Base-by-base conservation (phyloP, 1,284 basidiomycete genomes). In the Malassezia sympodialis region DNA sequence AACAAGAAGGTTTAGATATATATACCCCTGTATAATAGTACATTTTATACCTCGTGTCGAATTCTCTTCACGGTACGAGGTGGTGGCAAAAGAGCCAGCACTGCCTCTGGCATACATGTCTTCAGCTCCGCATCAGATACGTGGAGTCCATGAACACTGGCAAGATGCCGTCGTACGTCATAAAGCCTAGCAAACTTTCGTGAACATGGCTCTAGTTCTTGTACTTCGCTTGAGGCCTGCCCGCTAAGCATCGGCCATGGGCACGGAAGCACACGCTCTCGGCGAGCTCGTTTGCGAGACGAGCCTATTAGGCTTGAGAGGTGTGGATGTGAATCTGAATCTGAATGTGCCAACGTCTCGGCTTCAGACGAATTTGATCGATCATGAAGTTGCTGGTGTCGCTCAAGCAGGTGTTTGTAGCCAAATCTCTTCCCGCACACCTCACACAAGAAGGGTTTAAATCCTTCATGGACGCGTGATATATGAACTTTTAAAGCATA, bases 111-210 rank as follows among this genome's bases (percentile, higher is more conserved):
- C 23, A 45, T 32, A 17, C 23, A 19, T 10, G n/a, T 44, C 32
- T 15, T 12, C n/a, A 57, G 40, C 27, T 57, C 55, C 3, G 39
- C 44, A 19, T 57, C 55, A 12, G 21, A 17, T 7, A 57, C 30
- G 5, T 17, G 12, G 4, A 52, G 21, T 3, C 44, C 49, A 48
- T 57, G 55, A 4, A 37, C 50, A 19, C 55, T 57, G 17, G 42
- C 28, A 21, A 57, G 44, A 34, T 57, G 55, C 27, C 55, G 49
- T 3, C 50, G 55, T 24, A 57, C 30, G 17, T 57, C 55, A 27
- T 57, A 57, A 3, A 57, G 51, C 12, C 55, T 42, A 7, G 50
- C 34, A 30, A 51, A 57, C 8, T 42, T 44, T 2, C 24, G 31
- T 4, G 49, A 15, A 26, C 55, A 57, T 35, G 35, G 11, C 12